Base-by-base conservation (phyloP, 768 basidiomycete genomes). In the Pulveroboletus sp. region DNA sequence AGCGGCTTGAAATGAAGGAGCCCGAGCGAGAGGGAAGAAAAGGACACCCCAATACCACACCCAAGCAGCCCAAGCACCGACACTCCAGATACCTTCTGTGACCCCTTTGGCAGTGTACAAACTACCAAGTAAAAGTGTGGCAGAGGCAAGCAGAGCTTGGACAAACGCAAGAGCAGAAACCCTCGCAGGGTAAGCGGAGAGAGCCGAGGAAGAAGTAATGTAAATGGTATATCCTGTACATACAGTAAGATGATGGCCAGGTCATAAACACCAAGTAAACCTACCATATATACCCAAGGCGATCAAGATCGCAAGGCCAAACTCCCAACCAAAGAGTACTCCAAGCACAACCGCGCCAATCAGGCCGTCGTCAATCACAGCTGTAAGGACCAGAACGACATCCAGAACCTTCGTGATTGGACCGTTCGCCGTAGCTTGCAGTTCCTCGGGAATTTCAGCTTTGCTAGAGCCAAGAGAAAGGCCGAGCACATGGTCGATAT, bases 401-500 rank as follows among this genome's bases (percentile, higher is more conserved):
- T 56, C 39, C n/a, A 65, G 32, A 8, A 46, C 56, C 41, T 50
- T 51, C 6, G 62, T 43, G 44, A 60, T 49, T 10, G 58, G 56
- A 1, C 46, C 52, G 2, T 43, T 48, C 15, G 50, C 8, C 2
- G 49, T 46, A 41, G 47, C 39, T 30, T 51, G 43, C 24, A 60
- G 70, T 27, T 68, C 90, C 26, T 91, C 93, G 2, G 92, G n/a
- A 9, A 90, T 72, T 88, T 93, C 42, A 84, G 77, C 47, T 78
- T 84, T 6, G 81, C 87, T 63, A 86, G 91, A 92, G 5, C 85
- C 78, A 55, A 93, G 83, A 1, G 89, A 89, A 5, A 97, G 80
- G 53, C 90, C 88, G 9, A 97, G 75, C 2, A 96, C 70, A 60
- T 95, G 93, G 52, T 93, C 81, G 69, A 89, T 90, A 9, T 91